Evolutionary conservation across 768 basidiomycete genomes (phyloP).

Genomic region (Agaricus subrufescens): DNA sequence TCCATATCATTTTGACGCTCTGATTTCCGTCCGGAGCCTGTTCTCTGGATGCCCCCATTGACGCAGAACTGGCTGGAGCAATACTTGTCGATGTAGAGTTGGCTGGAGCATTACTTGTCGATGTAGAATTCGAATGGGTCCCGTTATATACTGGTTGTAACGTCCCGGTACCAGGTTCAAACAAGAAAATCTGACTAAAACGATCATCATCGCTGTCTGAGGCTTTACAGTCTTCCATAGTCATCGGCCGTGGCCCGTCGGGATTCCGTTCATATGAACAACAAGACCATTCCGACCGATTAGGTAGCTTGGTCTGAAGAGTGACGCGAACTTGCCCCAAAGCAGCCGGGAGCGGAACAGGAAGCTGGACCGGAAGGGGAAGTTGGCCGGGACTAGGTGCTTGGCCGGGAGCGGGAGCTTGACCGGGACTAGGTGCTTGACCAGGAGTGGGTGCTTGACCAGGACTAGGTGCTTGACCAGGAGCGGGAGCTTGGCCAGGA

Average conservation of each 20-base stretch:
- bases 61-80: not conserved
- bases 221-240: not conserved
- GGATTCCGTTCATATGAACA: slow-evolving; percentile 1
- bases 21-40: not conserved
- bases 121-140: not conserved
- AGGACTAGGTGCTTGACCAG: not conserved
- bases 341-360: not conserved
- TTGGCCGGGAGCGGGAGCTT: not conserved
- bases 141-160: not conserved
- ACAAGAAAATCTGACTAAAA: not conserved
- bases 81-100: not conserved
- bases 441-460: not conserved
- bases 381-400: no score
- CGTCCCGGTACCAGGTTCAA: not conserved
- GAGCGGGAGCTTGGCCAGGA: not conserved
- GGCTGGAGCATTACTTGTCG: not conserved
- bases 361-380: not conserved
- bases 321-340: not conserved
- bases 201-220: not conserved
- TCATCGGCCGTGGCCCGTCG: not conserved
- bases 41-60: not conserved
- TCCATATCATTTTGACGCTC: not conserved
- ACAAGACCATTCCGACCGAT: not conserved
- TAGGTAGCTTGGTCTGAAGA: not conserved
- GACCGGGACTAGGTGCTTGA: not conserved